phyloP scores from a whole-genome alignment of 306 rosid genomes.

The Ochetophila trinervis region DNA sequence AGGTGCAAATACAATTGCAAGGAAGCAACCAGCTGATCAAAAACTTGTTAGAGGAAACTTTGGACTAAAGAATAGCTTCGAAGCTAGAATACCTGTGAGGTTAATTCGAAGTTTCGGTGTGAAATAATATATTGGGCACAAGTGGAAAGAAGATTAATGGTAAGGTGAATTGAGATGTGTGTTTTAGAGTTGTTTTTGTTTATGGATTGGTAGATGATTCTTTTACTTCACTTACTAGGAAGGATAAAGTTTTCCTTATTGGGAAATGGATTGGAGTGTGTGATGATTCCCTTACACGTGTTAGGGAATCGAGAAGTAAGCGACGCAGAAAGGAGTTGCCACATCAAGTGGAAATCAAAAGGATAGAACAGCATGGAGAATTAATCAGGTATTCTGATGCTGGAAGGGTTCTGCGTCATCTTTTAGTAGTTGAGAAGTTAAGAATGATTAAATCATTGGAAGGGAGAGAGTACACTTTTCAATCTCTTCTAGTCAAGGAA shows the following conservation, averaged over 20 bases:
- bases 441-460: constrained; percentile 50
- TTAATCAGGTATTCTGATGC: constrained; percentile 82
- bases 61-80: no score
- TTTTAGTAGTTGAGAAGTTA: constrained; percentile 73
- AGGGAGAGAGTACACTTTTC: constrained; percentile 48
- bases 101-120: no score
- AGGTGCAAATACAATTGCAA: no score
- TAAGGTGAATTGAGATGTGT: no score
- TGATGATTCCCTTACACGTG: constrained; percentile 58
- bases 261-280: constrained; percentile 96
- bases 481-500: constrained; percentile 61
- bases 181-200: no score
- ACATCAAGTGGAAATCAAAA: constrained; percentile 86
- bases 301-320: constrained; percentile 43
- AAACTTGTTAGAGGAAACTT: no score
- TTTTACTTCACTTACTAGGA: constrained; percentile 46
- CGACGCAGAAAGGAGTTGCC: constrained; percentile 60
- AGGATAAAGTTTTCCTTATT: constrained; percentile 65
- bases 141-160: no score
- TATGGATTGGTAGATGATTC: constrained; percentile 77
- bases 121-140: no score
- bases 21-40: no score
- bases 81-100: no score
- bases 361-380: constrained; percentile 66
- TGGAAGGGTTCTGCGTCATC: constrained; percentile 93